Evolutionary conservation across 2,329 filamentous ascomycete genomes (phyloP), one percentile per base, ranked within the genome.

Genomic region (Truncatella angustata): DNA sequence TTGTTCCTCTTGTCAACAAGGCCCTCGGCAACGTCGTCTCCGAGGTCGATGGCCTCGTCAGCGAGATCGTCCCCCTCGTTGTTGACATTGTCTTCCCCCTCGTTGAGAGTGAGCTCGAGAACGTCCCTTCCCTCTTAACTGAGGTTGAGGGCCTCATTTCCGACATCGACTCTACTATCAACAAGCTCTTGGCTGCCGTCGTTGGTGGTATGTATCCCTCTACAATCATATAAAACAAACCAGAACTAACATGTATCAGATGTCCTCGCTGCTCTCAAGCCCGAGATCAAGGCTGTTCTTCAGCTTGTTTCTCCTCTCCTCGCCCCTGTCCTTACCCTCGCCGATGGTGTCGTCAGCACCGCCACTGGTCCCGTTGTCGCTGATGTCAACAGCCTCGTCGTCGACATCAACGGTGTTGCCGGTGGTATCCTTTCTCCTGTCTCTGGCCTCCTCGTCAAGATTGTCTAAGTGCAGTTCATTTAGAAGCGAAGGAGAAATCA

Each of bases 271-370:
- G 37, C 55, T 20, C 30, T 65, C 54, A 56, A 63, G 58, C 58
- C 61, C 16, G 63, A 66, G 54, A 56, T 68, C 18, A 58, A 62
- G 51, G 55, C 55, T 51, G 60, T 62, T 46, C 53, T 66, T 24
- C 42, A 52, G 21, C 53, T 57, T 35, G 49, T 62, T 48, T 26
- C 55, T 49, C 54, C 62, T 47, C 46, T 66, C 12, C 50, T 61
- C 45, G 58, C 57, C 45, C 61, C 58, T 34, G 39, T 67, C 52
- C 24, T 64, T 44, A 47, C n/a, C 32, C 63, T 63, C 49, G 56
- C 58, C 30, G 36, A 51, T 3, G 45, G 54, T 23, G 58, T 58
- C 32, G 58, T 63, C 42, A 55, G 52, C 26, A 40, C 44, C 34
- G 45, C 54, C 12, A 57, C 55, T 24, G 55, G 51, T 32, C 46